phyloP scores from a whole-genome alignment of 2,329 filamentous ascomycete genomes.

The Talaromyces sp. region DNA sequence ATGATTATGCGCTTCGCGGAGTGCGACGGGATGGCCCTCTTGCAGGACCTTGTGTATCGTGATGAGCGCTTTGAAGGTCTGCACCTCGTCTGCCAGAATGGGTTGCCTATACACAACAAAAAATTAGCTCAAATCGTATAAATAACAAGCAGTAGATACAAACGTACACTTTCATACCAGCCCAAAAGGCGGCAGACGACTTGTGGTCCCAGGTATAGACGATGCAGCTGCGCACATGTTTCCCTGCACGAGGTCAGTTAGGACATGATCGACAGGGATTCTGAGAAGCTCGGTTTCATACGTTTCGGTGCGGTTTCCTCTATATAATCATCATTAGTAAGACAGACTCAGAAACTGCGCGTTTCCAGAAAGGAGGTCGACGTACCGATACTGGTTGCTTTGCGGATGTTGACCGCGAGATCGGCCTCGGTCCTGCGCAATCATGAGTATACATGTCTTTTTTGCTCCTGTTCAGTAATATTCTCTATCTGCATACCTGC shows the following conservation, averaged over 20 bases:
- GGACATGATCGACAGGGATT: neutral
- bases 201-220: constrained; percentile 99
- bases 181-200: constrained; percentile 91
- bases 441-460: neutral
- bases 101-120: constrained; percentile 60
- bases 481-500: constrained; percentile 44
- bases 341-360: neutral
- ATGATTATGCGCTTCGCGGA: constrained; percentile 85
- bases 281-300: constrained; percentile 24
- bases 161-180: constrained; percentile 93
- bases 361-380: neutral
- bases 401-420: constrained; percentile 61
- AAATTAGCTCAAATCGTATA: constrained; percentile 1
- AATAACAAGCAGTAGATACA: constrained; percentile 2
- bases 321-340: constrained; percentile 21
- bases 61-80: constrained; percentile 97
- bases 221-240: constrained; percentile 96
- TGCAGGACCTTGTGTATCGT: constrained; percentile 97
- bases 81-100: constrained; percentile 95
- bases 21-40: constrained; percentile 82
- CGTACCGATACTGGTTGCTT: constrained; percentile 58
- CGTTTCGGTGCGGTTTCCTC: constrained; percentile 64
- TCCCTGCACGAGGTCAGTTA: constrained; percentile 44
- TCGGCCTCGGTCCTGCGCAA: constrained; percentile 53
- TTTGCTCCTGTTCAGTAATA: neutral